Evolutionary conservation across 2,329 filamentous ascomycete genomes (phyloP).

Genomic region (Fusarium citri): DNA sequence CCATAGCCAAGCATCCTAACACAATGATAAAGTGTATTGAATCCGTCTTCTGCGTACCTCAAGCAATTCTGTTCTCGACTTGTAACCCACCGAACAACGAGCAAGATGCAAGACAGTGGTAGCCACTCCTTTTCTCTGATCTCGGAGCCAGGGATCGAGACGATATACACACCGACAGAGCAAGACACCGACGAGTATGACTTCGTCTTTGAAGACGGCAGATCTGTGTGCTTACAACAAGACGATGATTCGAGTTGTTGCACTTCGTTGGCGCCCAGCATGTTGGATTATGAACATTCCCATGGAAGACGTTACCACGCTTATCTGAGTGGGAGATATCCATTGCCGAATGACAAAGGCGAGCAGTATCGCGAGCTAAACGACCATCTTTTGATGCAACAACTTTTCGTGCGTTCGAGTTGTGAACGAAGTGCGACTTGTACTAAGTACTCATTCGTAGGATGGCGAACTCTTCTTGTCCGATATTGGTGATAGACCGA

Average conservation of each 20-base stretch:
- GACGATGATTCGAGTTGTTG: constrained; percentile 47
- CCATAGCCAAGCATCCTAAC: constrained; percentile 16
- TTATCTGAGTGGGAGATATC: constrained; percentile 58
- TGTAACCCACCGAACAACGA: background rate
- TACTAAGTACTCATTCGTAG: constrained; percentile 35
- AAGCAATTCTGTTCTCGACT: background rate
- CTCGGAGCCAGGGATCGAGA: constrained; percentile 46
- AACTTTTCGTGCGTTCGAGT: constrained; percentile 52
- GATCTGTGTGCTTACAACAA: constrained; percentile 36
- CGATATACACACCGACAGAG: constrained; percentile 43
- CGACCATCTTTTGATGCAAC: constrained; percentile 59
- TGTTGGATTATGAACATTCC: constrained; percentile 50
- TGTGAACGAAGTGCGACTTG: background rate
- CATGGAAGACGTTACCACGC: constrained; percentile 57
- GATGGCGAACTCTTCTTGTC: constrained; percentile 55
- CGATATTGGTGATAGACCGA: constrained; percentile 54
- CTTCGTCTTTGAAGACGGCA: constrained; percentile 42
- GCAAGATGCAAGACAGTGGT: constrained; percentile 43
- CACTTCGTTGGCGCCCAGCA: constrained; percentile 50
- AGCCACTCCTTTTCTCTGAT: constrained; percentile 47
- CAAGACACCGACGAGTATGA: constrained; percentile 49
- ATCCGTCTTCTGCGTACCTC: constrained; percentile 12
- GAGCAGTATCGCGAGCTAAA: constrained; percentile 61
- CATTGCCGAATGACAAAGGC: constrained; percentile 59
- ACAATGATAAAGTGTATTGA: constrained; percentile 35